A percentile compares a stretch with the other conserved stretches of the same genome.
phyloP scores from a whole-genome alignment of 1,139 yeast genomes.

The Candida pseudocylindracea region DNA sequence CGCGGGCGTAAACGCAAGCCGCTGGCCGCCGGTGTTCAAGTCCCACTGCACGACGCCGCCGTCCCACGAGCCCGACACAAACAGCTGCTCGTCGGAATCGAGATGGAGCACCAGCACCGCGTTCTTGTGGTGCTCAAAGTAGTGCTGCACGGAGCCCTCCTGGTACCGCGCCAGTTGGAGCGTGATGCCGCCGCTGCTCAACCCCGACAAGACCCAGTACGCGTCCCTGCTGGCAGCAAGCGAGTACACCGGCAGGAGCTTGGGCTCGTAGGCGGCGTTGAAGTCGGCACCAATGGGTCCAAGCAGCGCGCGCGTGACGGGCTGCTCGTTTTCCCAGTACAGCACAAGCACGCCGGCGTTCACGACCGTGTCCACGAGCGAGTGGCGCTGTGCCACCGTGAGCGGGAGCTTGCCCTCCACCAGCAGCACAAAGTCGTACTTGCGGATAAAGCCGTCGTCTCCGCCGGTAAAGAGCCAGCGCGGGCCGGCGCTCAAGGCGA shows the following conservation, averaged over 20 bases:
- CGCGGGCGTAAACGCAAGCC: constrained; percentile 23
- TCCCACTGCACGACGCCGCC: constrained; percentile 68
- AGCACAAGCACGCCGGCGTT: constrained; percentile 67
- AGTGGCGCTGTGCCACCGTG: constrained; percentile 83
- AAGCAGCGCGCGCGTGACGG: constrained; percentile 22
- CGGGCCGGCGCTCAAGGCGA: constrained; percentile 65
- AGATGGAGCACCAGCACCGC: constrained; percentile 56
- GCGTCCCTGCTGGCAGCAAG: constrained; percentile 70
- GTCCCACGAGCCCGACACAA: constrained; percentile 87
- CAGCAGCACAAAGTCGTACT: constrained; percentile 69
- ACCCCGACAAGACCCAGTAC: constrained; percentile 69
- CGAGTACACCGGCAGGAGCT: constrained; percentile 68
- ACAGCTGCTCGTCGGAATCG: constrained; percentile 32
- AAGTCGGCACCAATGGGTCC: constrained; percentile 19
- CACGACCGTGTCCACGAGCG: constrained; percentile 64
- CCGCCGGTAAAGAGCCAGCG: constrained; percentile 91
- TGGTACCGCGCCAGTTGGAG: constrained; percentile 63
- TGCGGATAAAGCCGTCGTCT: constrained; percentile 83
- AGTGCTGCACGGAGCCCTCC: constrained; percentile 69
- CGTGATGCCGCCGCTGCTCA: constrained; percentile 69
- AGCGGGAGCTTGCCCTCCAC: constrained; percentile 78
- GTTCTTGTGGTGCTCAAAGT: constrained; percentile 47
- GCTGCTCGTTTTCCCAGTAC: constrained; percentile 95
- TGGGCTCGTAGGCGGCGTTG: constrained; percentile 32
- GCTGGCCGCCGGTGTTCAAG: constrained; percentile 43